Percentiles rank a stretch among this genome's conserved stretches.
These are phyloP conservation scores for Citrus sp. DNA, from an alignment of 345 rosid genomes.

Conservation along the genomic window DNA sequence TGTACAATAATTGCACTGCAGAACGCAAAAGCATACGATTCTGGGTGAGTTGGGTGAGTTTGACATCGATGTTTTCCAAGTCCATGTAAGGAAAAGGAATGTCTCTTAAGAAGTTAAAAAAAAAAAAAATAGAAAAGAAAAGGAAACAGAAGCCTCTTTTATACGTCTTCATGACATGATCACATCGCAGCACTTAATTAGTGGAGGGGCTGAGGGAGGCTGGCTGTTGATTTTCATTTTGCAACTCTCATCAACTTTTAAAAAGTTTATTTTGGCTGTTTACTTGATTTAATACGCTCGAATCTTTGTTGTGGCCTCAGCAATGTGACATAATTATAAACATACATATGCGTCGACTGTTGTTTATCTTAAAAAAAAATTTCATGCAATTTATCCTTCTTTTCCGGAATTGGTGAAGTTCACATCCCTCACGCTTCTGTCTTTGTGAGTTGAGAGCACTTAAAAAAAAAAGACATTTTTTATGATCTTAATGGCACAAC, in stretches of 20 bases:
- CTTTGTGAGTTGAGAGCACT: no score
- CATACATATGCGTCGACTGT: neutral
- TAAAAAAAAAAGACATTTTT: neutral
- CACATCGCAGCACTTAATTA: no score
- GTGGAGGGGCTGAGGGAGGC: neutral
- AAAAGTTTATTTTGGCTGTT: neutral
- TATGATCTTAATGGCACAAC: neutral
- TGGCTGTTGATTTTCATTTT: no score
- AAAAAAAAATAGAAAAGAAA: neutral
- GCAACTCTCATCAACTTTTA: neutral
- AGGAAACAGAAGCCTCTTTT: neutral
- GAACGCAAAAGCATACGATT: neutral
- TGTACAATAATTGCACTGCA: neutral
- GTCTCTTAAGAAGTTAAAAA: no score
- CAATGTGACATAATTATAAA: neutral
- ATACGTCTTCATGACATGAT: neutral
- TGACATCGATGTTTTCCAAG: slow-evolving; percentile 5
- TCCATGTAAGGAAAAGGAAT: slow-evolving; percentile 1
- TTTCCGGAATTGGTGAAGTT: neutral
- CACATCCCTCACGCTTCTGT: neutral
- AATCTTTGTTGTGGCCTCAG: neutral
- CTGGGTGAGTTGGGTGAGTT: neutral
- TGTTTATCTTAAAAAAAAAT: neutral
- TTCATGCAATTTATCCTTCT: neutral
- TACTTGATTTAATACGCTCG: neutral